phyloP scores from a whole-genome alignment of 257 asterid genomes.

The Solanum bulbocastanum region DNA sequence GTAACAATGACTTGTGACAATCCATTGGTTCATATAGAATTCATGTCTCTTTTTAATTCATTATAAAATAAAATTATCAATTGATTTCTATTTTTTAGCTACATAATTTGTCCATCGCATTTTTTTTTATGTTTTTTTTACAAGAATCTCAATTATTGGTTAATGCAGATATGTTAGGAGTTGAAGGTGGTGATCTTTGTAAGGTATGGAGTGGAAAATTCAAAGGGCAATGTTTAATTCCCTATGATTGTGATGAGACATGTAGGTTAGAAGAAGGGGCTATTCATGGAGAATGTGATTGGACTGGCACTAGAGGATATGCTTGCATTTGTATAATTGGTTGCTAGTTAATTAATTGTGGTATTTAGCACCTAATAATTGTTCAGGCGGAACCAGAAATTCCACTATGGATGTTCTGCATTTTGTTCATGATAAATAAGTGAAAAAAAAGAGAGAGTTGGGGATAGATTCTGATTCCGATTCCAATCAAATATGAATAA shows the following conservation, averaged over 20 bases:
- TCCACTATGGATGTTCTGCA: rapidly evolving
- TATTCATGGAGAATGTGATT: background rate
- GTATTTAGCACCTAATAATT: background rate
- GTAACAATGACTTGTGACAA: too few relatives aligned
- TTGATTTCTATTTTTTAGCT: background rate
- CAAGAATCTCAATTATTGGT: background rate
- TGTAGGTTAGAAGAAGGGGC: background rate
- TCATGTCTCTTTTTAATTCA: background rate
- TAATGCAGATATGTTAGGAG: background rate
- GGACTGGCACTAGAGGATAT: background rate
- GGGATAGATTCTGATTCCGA: too few relatives aligned
- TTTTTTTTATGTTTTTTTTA: too few relatives aligned
- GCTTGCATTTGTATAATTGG: background rate
- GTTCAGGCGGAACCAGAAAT: rapidly evolving
- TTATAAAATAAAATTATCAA: rapidly evolving
- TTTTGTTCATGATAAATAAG: background rate
- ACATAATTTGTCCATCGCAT: rapidly evolving
- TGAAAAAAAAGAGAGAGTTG: too few relatives aligned
- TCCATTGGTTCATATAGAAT: too few relatives aligned
- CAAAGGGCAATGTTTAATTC: background rate
- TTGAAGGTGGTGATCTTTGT: background rate
- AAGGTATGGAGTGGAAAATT: background rate
- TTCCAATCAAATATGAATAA: too few relatives aligned
- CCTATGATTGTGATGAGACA: background rate
- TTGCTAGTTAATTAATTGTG: background rate